Evolutionary conservation across 176 grass and related monocot species (phyloP).

Genomic region (Cenchrus fungigraminus): DNA sequence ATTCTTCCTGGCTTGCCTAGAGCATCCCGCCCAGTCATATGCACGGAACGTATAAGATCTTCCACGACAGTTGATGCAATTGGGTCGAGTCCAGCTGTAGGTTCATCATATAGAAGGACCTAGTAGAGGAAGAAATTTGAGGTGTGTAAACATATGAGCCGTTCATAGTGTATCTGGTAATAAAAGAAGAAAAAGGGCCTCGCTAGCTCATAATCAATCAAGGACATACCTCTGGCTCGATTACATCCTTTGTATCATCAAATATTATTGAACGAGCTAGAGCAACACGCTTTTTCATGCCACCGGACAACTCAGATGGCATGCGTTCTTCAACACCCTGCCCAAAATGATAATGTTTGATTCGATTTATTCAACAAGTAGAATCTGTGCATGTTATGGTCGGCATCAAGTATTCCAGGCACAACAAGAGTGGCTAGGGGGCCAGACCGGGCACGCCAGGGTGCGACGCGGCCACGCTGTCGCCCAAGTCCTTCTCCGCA

Average conservation of each 20-base stretch:
- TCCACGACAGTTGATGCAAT: constrained; percentile 98
- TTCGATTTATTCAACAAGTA: constrained; percentile 16
- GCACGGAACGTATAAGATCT: constrained; percentile 92
- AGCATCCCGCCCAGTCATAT: constrained; percentile 71
- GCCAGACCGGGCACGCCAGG: no score
- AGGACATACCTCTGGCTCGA: constrained; percentile 84
- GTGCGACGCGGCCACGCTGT: no score
- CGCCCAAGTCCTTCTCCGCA: no score
- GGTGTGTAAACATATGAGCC: background rate
- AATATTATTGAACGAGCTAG: constrained; percentile 96
- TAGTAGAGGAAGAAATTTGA: constrained; percentile 40
- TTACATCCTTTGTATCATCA: constrained; percentile 81
- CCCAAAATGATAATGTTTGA: constrained; percentile 24
- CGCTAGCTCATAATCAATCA: constrained; percentile 24
- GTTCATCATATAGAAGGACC: constrained; percentile 95
- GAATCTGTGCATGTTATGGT: background rate
- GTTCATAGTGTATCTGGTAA: constrained; percentile 13
- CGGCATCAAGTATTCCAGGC: background rate
- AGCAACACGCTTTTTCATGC: constrained; percentile 99
- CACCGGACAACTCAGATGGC: constrained; percentile 94
- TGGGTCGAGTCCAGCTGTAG: constrained; percentile 94
- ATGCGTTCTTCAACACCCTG: constrained; percentile 89
- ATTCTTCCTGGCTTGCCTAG: constrained; percentile 76
- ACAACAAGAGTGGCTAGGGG: no score
- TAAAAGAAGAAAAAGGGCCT: constrained; percentile 29